A percentile compares a stretch with the other conserved stretches of the same genome.
These are phyloP conservation scores for Pelagophyceae sp. DNA, from an alignment of 352 stramenopile species.

Conservation along the genomic window DNA sequence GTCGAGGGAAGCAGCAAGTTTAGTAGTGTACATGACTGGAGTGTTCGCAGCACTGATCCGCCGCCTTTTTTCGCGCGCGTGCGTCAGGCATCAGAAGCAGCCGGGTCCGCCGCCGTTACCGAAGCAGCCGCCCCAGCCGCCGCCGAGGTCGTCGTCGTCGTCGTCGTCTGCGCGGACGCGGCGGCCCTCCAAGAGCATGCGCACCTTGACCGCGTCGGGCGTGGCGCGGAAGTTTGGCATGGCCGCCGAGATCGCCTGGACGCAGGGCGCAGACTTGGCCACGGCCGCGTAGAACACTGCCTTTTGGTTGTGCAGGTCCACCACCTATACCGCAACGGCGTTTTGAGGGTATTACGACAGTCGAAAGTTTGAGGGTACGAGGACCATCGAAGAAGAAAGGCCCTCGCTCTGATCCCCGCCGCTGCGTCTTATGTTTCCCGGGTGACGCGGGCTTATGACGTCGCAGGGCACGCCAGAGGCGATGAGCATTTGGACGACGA, in stretches of 20 bases:
- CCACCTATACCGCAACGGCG: no score
- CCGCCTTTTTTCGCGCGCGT: no score
- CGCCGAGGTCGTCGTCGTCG: neutral
- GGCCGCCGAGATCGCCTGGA: conserved; percentile 2
- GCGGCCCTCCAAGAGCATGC: neutral
- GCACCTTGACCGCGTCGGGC: neutral
- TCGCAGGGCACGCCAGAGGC: conserved; percentile 3
- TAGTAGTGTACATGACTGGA: no score
- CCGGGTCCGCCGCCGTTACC: neutral
- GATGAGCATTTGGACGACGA: conserved; percentile 14
- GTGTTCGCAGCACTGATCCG: no score
- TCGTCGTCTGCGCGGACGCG: neutral
- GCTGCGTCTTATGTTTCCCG: no score
- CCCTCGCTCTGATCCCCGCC: no score
- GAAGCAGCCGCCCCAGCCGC: conserved; percentile 15
- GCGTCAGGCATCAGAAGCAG: conserved; percentile 18
- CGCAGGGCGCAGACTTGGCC: conserved; percentile 6
- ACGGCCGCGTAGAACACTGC: conserved; percentile 16
- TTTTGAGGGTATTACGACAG: no score
- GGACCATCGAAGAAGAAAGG: no score
- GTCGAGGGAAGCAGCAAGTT: no score
- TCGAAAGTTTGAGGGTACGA: no score
- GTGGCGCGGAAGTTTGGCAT: conserved; percentile 6
- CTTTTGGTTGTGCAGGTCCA: conserved; percentile 19
- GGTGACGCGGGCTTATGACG: no score